phyloP scores from a whole-genome alignment of 2,329 filamentous ascomycete species.

The Monosporascus cannonballus region DNA sequence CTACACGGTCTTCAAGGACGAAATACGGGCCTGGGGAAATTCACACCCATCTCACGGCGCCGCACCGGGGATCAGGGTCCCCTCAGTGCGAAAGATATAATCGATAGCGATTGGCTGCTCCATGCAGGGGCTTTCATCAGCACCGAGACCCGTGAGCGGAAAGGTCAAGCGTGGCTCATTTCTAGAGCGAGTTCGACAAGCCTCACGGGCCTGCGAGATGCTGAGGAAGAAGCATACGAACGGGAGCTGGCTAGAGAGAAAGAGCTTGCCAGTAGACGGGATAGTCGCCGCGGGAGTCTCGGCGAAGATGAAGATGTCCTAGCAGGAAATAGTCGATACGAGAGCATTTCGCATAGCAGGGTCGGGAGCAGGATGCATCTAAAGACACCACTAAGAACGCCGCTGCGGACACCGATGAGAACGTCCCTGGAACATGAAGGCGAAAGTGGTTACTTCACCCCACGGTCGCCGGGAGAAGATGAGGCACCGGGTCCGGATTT shows the following conservation, averaged over 20 bases:
- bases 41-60: conserved; percentile 21
- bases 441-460: conserved; percentile 39
- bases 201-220: conserved; percentile 44
- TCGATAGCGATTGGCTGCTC: conserved; percentile 59
- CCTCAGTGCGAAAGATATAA: conserved; percentile 24
- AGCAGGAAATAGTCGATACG: conserved; percentile 37
- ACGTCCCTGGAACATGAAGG: conserved; percentile 24
- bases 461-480: conserved; percentile 14
- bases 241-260: conserved; percentile 45
- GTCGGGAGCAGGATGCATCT: conserved; percentile 36
- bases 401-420: neutral
- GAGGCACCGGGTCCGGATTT: conserved; percentile 52
- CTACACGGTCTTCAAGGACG: conserved; percentile 29
- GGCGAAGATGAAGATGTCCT: conserved; percentile 32
- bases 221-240: conserved; percentile 48
- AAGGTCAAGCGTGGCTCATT: conserved; percentile 64
- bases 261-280: conserved; percentile 40
- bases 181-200: conserved; percentile 60
- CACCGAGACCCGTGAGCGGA: conserved; percentile 57
- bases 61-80: conserved; percentile 20
- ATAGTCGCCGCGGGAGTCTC: conserved; percentile 42
- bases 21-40: conserved; percentile 14
- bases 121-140: conserved; percentile 57
- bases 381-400: conserved; percentile 27
- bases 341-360: conserved; percentile 42